Percentiles rank a stretch among this genome's conserved stretches.
phyloP scores from a whole-genome alignment of 225 moss, liverwort and hornwort species.

The Physcomitrellopsis africana region DNA sequence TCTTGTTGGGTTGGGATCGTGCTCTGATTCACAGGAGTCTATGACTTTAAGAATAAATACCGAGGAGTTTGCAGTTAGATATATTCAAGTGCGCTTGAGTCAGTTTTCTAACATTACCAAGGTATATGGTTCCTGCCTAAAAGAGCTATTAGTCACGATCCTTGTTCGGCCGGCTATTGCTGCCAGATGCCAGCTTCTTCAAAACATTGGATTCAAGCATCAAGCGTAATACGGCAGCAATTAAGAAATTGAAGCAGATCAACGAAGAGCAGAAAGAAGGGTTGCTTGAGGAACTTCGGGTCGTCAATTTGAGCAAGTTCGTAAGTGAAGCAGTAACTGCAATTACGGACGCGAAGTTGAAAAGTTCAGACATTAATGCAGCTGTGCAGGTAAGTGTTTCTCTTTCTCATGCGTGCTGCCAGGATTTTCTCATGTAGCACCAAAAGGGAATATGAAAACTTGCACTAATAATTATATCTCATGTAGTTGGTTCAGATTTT shows the following conservation, averaged over 20 bases:
- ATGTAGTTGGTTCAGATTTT: constrained; percentile 11
- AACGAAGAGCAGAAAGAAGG: constrained; percentile 97
- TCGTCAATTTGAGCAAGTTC: constrained; percentile 94
- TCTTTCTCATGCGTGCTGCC: constrained; percentile 20
- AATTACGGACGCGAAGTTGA: constrained; percentile 93
- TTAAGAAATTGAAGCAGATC: constrained; percentile 97
- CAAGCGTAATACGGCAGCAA: constrained; percentile 94
- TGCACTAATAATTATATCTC: background rate
- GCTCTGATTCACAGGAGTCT: background rate
- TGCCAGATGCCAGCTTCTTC: constrained; percentile 76
- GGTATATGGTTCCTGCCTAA: background rate
- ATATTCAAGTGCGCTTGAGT: constrained; percentile 11
- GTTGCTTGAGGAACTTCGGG: constrained; percentile 82
- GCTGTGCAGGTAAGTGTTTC: constrained; percentile 80
- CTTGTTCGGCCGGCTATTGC: constrained; percentile 26
- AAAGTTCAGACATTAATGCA: constrained; percentile 93
- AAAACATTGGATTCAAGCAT: constrained; percentile 94
- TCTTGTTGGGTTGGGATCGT: constrained; percentile 9
- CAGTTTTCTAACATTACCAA: constrained; percentile 8
- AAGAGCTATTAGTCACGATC: constrained; percentile 16
- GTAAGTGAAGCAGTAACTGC: constrained; percentile 98
- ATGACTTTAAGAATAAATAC: background rate
- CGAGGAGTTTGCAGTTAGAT: constrained; percentile 16
- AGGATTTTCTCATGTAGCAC: constrained; percentile 4
- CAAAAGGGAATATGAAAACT: constrained; percentile 11